Conservation (phyloP, 495 filamentous ascomycete species). For the Thermothielavioides terrestris region DNA sequence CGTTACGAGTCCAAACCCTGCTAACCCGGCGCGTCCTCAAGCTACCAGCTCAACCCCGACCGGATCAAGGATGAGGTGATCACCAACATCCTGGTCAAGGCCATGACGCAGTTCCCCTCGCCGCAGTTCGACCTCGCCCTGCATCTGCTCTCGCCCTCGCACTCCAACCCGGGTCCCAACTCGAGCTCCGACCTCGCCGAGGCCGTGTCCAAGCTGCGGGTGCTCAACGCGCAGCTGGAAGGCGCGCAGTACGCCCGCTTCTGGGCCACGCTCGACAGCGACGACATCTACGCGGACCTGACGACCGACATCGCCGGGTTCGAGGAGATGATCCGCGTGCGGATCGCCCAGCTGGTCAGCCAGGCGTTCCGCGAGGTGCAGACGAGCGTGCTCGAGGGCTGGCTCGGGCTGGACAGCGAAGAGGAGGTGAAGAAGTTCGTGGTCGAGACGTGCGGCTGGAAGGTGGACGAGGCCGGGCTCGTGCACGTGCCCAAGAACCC, state of each 20-base stretch:
- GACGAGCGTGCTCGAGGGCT: slow-evolving; percentile 67
- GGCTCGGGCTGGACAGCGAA: slow-evolving; percentile 72
- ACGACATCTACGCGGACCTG: slow-evolving; percentile 94
- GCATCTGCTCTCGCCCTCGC: slow-evolving; percentile 63
- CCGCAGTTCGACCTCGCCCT: slow-evolving; percentile 91
- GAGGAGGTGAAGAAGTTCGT: slow-evolving; percentile 72
- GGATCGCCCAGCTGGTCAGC: slow-evolving; percentile 81
- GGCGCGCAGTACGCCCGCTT: slow-evolving; percentile 80
- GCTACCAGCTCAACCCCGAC: slow-evolving; percentile 99
- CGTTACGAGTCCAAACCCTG: neutral
- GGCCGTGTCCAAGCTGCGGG: slow-evolving; percentile 80
- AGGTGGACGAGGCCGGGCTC: slow-evolving; percentile 45
- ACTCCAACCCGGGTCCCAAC: slow-evolving; percentile 33
- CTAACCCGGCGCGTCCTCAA: slow-evolving; percentile 30
- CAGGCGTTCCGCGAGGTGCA: slow-evolving; percentile 82
- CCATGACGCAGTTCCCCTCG: slow-evolving; percentile 92
- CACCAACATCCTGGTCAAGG: slow-evolving; percentile 97
- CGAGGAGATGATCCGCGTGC: slow-evolving; percentile 88
- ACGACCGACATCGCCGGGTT: slow-evolving; percentile 91
- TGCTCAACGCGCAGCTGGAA: slow-evolving; percentile 76
- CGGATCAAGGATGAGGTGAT: slow-evolving; percentile 91
- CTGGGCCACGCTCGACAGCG: slow-evolving; percentile 86
- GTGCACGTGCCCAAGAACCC: slow-evolving; percentile 79
- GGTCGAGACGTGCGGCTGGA: slow-evolving; percentile 78
- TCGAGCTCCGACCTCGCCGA: slow-evolving; percentile 57